These are phyloP conservation scores for Elymus sibiricus DNA, from an alignment of 176 grass and related monocot species.

Conservation along the genomic window DNA sequence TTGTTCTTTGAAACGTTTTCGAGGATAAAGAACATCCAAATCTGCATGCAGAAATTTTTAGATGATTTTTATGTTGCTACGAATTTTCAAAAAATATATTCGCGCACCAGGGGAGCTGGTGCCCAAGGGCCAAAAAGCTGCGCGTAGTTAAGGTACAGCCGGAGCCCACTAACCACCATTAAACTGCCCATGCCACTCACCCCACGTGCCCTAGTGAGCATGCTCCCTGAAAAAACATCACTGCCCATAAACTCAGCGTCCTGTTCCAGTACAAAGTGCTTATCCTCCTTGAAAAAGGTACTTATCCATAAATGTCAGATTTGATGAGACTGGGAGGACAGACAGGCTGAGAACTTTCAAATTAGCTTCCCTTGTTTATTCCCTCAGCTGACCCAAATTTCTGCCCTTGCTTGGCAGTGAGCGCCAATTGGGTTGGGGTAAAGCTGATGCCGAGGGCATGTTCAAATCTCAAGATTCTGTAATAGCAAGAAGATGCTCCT, in stretches of 20 bases:
- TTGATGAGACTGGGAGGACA: background rate
- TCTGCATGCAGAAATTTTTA: no score
- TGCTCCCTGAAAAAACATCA: background rate
- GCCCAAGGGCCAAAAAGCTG: no score
- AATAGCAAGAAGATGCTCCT: slow-evolving; percentile 11
- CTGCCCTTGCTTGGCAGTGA: background rate
- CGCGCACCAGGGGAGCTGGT: no score
- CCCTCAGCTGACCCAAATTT: background rate
- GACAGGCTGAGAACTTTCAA: background rate
- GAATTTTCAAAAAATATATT: no score
- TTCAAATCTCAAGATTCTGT: slow-evolving; percentile 34
- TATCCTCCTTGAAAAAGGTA: background rate
- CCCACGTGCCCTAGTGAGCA: background rate
- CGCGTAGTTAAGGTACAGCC: no score
- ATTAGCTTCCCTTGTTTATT: slow-evolving; percentile 12
- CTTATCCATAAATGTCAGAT: background rate
- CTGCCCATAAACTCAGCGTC: background rate
- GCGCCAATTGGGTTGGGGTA: background rate
- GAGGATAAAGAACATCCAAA: no score
- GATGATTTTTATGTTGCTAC: no score
- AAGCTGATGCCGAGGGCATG: background rate
- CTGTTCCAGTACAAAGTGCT: background rate
- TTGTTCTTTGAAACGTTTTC: no score
- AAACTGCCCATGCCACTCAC: background rate
- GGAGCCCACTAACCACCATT: background rate